Conservation (phyloP, 495 filamentous ascomycete species). For the Penicillium paxilli region DNA sequence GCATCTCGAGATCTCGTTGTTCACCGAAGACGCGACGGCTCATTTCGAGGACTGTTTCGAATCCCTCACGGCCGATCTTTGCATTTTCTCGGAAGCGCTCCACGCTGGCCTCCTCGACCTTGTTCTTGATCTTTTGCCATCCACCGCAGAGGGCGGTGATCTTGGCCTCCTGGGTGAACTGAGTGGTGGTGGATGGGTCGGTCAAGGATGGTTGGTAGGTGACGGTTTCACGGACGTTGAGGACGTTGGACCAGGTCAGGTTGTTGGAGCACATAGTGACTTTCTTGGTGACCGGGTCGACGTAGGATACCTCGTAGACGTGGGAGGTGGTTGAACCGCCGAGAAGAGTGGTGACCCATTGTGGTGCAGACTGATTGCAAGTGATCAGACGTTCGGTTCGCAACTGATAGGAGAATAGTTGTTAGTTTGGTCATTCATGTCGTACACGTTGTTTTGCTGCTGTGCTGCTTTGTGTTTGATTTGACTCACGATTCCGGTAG, state of each 20-base stretch:
- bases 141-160: slow-evolving; percentile 94
- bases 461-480: neutral
- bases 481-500: slow-evolving; percentile 74
- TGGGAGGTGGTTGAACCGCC: slow-evolving; percentile 73
- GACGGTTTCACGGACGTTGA: slow-evolving; percentile 88
- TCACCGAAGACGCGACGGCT: slow-evolving; percentile 89
- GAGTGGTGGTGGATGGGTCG: slow-evolving; percentile 65
- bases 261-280: slow-evolving; percentile 95
- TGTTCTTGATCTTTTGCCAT: slow-evolving; percentile 92
- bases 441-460: no score
- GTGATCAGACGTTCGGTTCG: slow-evolving; percentile 97
- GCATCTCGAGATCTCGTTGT: slow-evolving; percentile 67
- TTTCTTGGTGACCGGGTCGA: slow-evolving; percentile 75
- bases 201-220: slow-evolving; percentile 70
- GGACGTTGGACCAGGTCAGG: slow-evolving; percentile 82
- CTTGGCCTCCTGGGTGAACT: slow-evolving; percentile 82
- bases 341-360: slow-evolving; percentile 79
- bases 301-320: slow-evolving; percentile 93
- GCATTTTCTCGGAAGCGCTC: slow-evolving; percentile 91
- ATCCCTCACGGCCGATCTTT: slow-evolving; percentile 81
- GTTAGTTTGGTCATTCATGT: slow-evolving; percentile 6
- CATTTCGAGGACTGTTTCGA: slow-evolving; percentile 92
- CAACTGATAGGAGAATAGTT: slow-evolving; percentile 59
- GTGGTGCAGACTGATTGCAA: slow-evolving; percentile 83
- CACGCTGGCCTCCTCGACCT: slow-evolving; percentile 87